These are phyloP conservation scores for Rhodotorula taiwanensis DNA, from an alignment of 768 basidiomycete genomes.

Conservation along the genomic window DNA sequence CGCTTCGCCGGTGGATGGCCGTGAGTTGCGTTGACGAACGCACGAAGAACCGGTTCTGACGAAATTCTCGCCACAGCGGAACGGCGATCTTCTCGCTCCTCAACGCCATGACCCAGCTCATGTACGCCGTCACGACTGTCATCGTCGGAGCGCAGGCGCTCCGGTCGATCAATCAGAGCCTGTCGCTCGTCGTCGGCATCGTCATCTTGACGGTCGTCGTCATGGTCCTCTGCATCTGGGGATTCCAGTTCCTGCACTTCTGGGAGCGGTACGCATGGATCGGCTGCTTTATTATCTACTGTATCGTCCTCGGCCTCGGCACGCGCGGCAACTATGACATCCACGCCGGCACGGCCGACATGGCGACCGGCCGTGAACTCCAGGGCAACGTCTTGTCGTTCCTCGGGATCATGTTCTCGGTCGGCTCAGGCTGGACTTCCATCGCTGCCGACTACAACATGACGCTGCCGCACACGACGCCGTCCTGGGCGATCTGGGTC, in stretches of 20 bases:
- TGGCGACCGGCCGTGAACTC: slow-evolving; percentile 50
- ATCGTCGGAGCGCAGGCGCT: slow-evolving; percentile 54
- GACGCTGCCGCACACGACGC: slow-evolving; percentile 46
- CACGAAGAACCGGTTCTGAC: background rate
- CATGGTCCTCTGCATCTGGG: slow-evolving; percentile 38
- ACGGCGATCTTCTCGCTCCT: slow-evolving; percentile 50
- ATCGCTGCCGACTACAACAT: slow-evolving; percentile 50
- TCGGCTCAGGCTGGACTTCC: slow-evolving; percentile 46
- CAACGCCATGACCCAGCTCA: slow-evolving; percentile 55
- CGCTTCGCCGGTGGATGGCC: slow-evolving; percentile 53
- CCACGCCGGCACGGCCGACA: slow-evolving; percentile 48
- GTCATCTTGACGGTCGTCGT: slow-evolving; percentile 46
- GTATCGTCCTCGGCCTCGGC: slow-evolving; percentile 53
- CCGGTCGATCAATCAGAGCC: slow-evolving; percentile 49
- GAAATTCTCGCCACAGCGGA: slow-evolving; percentile 3
- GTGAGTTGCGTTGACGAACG: slow-evolving; percentile 44
- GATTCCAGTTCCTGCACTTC: slow-evolving; percentile 45
- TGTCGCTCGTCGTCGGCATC: slow-evolving; percentile 52
- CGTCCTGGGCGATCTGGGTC: slow-evolving; percentile 29
- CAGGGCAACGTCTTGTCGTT: slow-evolving; percentile 54
- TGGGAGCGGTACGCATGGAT: slow-evolving; percentile 59
- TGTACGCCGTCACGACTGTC: slow-evolving; percentile 52
- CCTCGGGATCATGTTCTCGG: slow-evolving; percentile 44
- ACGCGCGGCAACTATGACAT: slow-evolving; percentile 51
- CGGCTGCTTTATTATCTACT: slow-evolving; percentile 48